Evolutionary conservation across 441 rosid species (phyloP).

Genomic region (Omphalea diandra): DNA sequence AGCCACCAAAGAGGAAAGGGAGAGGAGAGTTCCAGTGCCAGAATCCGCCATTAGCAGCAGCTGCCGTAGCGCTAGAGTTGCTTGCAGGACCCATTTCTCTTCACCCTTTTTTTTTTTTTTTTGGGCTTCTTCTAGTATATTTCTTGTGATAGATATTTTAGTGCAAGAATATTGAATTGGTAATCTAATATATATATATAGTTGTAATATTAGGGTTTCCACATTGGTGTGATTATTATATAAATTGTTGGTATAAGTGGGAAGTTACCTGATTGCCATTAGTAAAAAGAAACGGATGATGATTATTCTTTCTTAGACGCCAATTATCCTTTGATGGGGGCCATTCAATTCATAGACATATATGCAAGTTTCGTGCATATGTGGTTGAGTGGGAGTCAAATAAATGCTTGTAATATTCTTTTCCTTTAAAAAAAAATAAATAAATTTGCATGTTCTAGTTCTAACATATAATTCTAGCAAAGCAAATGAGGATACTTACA

Average conservation of each 20-base stretch:
- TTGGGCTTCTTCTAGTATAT: background rate
- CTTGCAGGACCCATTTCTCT: constrained; percentile 18
- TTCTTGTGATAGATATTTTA: background rate
- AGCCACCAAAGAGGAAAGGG: constrained; percentile 50
- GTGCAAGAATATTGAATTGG: too few species aligned
- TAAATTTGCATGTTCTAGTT: too few species aligned
- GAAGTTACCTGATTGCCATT: background rate
- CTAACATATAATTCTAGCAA: too few species aligned
- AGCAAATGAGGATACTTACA: too few species aligned
- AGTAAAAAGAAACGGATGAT: background rate
- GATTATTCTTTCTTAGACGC: constrained; percentile 17
- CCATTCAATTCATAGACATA: background rate
- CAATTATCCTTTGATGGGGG: constrained; percentile 7
- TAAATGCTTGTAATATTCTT: too few species aligned
- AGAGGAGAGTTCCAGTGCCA: constrained; percentile 45
- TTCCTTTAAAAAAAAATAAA: too few species aligned
- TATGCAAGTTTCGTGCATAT: background rate
- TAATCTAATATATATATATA: constrained; percentile 11
- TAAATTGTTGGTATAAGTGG: background rate
- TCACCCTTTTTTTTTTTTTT: too few species aligned
- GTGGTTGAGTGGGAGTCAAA: background rate
- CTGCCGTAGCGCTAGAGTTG: constrained; percentile 18
- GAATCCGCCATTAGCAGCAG: constrained; percentile 21
- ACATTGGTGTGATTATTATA: background rate
- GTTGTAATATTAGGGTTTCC: background rate